Evolutionary conservation across 306 rosid genomes (phyloP).

Genomic region (Canavalia gladiata): DNA sequence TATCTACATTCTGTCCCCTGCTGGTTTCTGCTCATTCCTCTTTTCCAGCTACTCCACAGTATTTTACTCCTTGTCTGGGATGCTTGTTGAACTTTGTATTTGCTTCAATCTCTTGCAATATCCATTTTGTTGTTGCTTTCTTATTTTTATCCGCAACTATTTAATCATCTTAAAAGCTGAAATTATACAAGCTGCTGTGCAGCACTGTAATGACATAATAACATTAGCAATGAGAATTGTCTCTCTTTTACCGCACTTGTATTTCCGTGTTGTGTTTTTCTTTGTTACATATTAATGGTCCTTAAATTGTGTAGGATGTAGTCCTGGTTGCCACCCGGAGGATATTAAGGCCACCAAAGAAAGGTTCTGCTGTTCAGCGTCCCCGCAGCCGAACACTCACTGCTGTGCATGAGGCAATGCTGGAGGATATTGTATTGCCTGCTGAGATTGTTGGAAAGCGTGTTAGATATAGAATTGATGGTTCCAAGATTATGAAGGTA

Average conservation of each 20-base stretch:
- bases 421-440: slow-evolving; percentile 87
- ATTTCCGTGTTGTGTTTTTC: not conserved
- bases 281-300: not conserved
- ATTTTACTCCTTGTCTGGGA: not conserved
- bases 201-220: not conserved
- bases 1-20: not conserved
- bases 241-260: not conserved
- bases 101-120: not conserved
- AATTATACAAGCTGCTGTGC: not conserved
- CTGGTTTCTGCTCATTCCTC: not conserved
- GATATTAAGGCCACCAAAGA: slow-evolving; percentile 88
- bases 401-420: slow-evolving; percentile 88
- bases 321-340: slow-evolving; percentile 82
- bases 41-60: not conserved
- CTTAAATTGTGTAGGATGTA: slow-evolving; percentile 63
- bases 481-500: slow-evolving; percentile 90
- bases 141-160: not conserved
- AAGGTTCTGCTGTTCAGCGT: slow-evolving; percentile 85
- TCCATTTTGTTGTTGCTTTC: not conserved
- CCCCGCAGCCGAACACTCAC: slow-evolving; percentile 92
- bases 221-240: not conserved
- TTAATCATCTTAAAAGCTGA: not conserved
- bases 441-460: slow-evolving; percentile 98
- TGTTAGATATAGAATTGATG: slow-evolving; percentile 72
- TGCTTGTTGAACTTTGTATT: slow-evolving; percentile 2